Evolutionary conservation across 202 grass and related monocot genomes (phyloP), one percentile per base, ranked within the genome.

Genomic region (Eragrostis tef): DNA sequence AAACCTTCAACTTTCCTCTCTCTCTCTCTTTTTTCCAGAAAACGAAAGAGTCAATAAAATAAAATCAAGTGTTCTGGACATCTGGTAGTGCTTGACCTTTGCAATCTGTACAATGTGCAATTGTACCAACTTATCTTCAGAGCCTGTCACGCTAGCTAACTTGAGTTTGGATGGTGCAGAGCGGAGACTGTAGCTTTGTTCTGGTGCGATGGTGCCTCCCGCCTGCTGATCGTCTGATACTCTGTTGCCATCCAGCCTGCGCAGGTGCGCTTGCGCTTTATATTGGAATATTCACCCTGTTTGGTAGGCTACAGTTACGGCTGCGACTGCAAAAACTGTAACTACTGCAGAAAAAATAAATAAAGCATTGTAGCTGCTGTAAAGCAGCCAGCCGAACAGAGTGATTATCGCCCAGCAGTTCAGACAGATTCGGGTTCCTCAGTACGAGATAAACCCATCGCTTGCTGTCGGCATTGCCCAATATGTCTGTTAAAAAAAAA

Each of bases 81-180:
- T 61, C 3, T 11, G 56, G 9, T n/a, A 54, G 70, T 13, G 19
- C 31, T 68, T 1, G 43, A 16, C n/a, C 46, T 10, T 24, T 39
- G 27, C 20, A 8, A 17, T 26, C 17, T 31, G 19, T 39, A 16
- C 60, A 52, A 12, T 66, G 17, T 66, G 34, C 34, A 39, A 39
- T 79, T 46, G 42, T 77, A 41, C 57, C 42, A 46, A 12, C 2
- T 60, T 60, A 25, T 25, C 24, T 48, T 64, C 47, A 26, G 9
- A 26, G 24, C 26, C 24, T 7, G 17, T 29, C n/a, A 24, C 22
- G 6, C 22, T 11, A 14, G 57, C 20, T 8, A 60, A 53, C 56
- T 77, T 31, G 4, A 64, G 44, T 71, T 82, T 47, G 46, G 73
- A 76, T 11, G 45, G 21, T 54, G 34, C 22, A 6, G 68, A 51